Evolutionary conservation across 75 land plant genomes (phyloP).

Genomic region (Pinus albicaulis): DNA sequence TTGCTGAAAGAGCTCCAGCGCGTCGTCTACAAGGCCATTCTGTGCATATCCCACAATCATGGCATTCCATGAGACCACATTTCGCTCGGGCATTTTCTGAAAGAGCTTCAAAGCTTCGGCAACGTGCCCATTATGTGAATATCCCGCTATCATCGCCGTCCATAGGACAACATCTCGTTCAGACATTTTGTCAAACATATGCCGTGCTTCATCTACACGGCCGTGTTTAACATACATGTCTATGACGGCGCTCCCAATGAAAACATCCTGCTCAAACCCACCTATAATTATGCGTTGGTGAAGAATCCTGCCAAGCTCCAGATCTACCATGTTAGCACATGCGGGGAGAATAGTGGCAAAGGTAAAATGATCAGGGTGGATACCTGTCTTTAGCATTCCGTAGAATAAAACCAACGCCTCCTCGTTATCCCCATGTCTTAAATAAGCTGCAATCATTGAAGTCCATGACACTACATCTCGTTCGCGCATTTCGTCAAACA

Average conservation of each 20-base stretch:
- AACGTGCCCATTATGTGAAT: constrained; percentile 23
- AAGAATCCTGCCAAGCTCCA: background rate
- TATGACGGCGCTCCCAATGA: background rate
- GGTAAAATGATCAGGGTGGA: background rate
- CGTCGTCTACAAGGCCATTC: constrained; percentile 34
- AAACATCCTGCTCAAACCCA: background rate
- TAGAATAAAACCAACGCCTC: background rate
- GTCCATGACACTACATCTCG: constrained; percentile 1
- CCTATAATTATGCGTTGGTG: background rate
- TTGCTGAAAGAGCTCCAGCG: constrained; percentile 32
- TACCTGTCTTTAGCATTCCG: background rate
- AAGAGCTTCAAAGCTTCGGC: constrained; percentile 27
- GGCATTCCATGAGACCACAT: constrained; percentile 53
- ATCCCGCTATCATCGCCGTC: constrained; percentile 43
- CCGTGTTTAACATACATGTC: constrained; percentile 14
- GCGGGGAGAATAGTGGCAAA: constrained; percentile 6
- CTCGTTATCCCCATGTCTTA: background rate
- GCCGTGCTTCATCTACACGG: background rate
- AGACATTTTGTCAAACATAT: constrained; percentile 13
- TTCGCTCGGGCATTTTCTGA: constrained; percentile 22
- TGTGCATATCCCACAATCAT: constrained; percentile 47
- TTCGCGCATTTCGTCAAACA: background rate
- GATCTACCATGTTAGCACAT: background rate
- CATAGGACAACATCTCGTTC: constrained; percentile 16
- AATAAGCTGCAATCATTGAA: constrained; percentile 11